phyloP scores from a whole-genome alignment of 306 rosid species.

The Fagus sylvatica region DNA sequence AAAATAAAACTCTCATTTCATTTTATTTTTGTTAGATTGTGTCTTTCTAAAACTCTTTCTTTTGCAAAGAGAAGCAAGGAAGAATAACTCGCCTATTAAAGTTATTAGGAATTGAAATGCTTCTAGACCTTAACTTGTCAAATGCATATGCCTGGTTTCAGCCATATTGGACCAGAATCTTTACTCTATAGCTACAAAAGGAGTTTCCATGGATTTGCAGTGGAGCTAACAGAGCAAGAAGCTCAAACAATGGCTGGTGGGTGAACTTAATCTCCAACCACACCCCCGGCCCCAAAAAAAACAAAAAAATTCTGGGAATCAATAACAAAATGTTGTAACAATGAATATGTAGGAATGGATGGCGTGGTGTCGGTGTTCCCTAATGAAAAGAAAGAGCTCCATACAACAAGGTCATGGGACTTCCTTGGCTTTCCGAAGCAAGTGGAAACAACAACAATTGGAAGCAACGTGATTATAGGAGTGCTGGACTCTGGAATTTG shows the following conservation, averaged over 20 bases:
- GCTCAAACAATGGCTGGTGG: slow-evolving; percentile 38
- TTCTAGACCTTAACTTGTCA: neutral
- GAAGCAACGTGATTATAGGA: slow-evolving; percentile 50
- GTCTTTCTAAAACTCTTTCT: too few species aligned
- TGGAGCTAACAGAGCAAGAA: slow-evolving; percentile 36
- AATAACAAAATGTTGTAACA: neutral
- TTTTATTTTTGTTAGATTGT: too few species aligned
- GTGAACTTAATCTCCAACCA: neutral
- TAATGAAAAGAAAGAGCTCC: slow-evolving; percentile 30
- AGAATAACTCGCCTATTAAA: too few species aligned
- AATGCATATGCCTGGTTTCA: slow-evolving; percentile 7
- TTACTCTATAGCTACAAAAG: slow-evolving; percentile 37
- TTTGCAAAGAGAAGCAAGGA: too few species aligned
- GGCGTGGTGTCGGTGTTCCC: slow-evolving; percentile 60
- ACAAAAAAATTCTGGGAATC: neutral
- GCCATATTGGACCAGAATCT: slow-evolving; percentile 19
- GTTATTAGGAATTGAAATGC: neutral
- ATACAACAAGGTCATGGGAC: slow-evolving; percentile 64
- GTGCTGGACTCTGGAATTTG: slow-evolving; percentile 50
- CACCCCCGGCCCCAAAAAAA: neutral
- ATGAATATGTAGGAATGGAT: slow-evolving; percentile 33
- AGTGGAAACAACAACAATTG: slow-evolving; percentile 10
- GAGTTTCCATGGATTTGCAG: slow-evolving; percentile 51
- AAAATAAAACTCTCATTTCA: too few species aligned
- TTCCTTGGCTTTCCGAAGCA: slow-evolving; percentile 47